Conservation (phyloP, 73 alveolate species). For the Paramecium sexaurelia region DNA sequence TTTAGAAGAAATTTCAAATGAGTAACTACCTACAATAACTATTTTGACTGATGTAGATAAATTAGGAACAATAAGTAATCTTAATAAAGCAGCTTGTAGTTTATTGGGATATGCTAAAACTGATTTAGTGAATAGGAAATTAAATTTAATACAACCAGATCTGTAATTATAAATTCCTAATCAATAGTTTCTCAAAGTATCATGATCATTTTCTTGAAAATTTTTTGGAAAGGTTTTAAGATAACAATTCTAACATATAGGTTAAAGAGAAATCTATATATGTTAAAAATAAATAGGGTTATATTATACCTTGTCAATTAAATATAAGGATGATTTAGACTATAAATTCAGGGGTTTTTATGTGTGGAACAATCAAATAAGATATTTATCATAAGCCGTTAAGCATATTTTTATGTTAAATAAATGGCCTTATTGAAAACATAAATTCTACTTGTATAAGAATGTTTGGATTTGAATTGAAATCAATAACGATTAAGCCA, state of each 20-base stretch:
- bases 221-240: background rate
- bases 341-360: background rate
- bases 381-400: background rate
- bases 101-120: conserved; percentile 54
- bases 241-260: background rate
- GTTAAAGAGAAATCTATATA: conserved; percentile 18
- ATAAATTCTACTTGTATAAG: background rate
- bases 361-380: background rate
- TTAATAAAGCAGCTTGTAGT: conserved; percentile 52
- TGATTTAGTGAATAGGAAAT: conserved; percentile 24
- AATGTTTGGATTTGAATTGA: background rate
- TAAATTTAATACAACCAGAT: conserved; percentile 29
- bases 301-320: conserved; percentile 5
- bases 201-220: conserved; percentile 14
- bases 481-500: background rate
- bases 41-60: conserved; percentile 2
- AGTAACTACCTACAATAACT: background rate
- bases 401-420: background rate
- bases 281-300: background rate
- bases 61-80: background rate
- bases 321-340: conserved; percentile 17
- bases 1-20: background rate
- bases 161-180: background rate
- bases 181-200: background rate
- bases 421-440: background rate